Conservation (phyloP, 2,329 filamentous ascomycete genomes). For the Rutstroemia sp. region DNA sequence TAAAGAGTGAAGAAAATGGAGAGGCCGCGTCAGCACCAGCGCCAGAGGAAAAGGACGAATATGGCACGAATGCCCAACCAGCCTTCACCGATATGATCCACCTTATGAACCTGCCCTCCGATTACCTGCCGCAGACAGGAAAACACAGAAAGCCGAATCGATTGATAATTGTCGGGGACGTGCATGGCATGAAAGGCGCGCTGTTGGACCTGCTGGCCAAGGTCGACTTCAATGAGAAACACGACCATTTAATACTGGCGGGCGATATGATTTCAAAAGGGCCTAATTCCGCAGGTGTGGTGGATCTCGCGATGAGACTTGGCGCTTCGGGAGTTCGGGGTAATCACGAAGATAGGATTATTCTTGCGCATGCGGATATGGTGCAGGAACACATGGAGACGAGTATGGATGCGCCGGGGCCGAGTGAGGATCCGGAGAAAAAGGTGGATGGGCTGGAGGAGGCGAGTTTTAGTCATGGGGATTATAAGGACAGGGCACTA, state of each 20-base stretch:
- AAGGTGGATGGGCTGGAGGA: constrained; percentile 22
- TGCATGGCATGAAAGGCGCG: constrained; percentile 76
- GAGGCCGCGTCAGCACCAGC: background rate
- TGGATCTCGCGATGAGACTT: constrained; percentile 65
- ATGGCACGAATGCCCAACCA: constrained; percentile 17
- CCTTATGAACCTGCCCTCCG: constrained; percentile 23
- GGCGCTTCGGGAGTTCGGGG: constrained; percentile 79
- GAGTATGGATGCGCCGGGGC: constrained; percentile 16
- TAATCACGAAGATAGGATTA: constrained; percentile 83
- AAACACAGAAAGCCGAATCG: constrained; percentile 41
- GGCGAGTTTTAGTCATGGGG: constrained; percentile 21
- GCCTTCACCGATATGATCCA: constrained; percentile 23
- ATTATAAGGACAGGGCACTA: constrained; percentile 25
- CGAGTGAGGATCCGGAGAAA: constrained; percentile 25
- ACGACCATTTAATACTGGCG: constrained; percentile 68
- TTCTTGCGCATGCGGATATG: constrained; percentile 52
- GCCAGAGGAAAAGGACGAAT: background rate
- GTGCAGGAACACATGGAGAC: constrained; percentile 26
- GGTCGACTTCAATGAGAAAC: constrained; percentile 50
- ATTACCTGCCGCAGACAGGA: constrained; percentile 25
- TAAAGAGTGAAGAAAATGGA: background rate
- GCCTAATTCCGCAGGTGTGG: constrained; percentile 70
- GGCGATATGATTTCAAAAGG: constrained; percentile 84
- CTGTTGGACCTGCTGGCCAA: constrained; percentile 60
- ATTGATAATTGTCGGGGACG: constrained; percentile 80